Percentiles rank a stretch among this genome's conserved stretches.
phyloP scores from a whole-genome alignment of 208 protist genomes.

The Leishmania mexicana region DNA sequence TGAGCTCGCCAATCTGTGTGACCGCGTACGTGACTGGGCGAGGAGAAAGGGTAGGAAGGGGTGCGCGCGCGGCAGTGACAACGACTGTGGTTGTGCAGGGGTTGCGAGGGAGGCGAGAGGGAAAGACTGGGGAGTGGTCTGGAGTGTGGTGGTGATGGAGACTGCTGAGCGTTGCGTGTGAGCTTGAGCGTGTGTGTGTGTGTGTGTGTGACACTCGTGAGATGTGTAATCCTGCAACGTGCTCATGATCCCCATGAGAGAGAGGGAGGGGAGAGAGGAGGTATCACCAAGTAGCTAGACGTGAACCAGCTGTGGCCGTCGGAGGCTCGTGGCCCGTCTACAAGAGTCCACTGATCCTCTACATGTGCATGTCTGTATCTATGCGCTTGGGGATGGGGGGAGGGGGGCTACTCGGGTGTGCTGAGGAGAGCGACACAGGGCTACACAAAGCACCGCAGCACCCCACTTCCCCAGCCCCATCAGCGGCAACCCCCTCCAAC shows the following conservation, averaged over 20 bases:
- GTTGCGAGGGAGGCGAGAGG: neutral
- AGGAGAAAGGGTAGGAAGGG: neutral
- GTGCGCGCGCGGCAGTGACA: neutral
- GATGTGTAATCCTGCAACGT: neutral
- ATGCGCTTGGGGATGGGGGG: neutral
- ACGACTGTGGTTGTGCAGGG: neutral
- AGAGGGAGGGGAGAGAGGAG: neutral
- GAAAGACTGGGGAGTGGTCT: neutral
- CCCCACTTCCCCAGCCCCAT: too few species aligned
- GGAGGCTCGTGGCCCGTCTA: neutral
- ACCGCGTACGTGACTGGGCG: neutral
- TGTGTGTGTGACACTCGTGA: neutral
- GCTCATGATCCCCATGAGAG: neutral
- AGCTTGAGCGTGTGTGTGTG: neutral
- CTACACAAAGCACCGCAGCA: neutral
- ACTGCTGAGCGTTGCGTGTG: neutral
- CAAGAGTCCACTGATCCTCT: neutral
- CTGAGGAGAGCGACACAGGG: neutral
- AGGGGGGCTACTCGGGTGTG: neutral
- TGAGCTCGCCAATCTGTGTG: neutral
- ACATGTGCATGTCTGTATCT: neutral
- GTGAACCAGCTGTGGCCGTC: neutral
- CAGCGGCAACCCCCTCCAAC: too few species aligned
- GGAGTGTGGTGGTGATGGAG: neutral
- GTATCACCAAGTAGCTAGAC: neutral